Base-by-base conservation (phyloP, 768 basidiomycete species). In the Sistotremastrum suecicum region DNA sequence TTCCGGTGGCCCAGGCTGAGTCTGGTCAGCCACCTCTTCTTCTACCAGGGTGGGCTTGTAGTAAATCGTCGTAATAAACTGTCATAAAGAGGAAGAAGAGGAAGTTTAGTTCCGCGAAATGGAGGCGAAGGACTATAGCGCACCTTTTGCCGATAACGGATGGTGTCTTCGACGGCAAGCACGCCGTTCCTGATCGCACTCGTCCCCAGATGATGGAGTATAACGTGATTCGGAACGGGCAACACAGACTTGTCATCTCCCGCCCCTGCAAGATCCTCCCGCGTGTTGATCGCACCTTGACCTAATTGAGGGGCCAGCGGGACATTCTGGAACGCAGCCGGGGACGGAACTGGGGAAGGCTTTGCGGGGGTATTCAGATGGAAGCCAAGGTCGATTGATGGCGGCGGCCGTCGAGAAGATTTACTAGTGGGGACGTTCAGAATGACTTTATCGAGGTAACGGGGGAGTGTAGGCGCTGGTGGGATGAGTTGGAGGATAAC, bases 101-200 rank as follows among this genome's bases (percentile, higher is more conserved):
- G 20, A 4, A 35, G 41, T 12, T 3, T 9, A 4, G 28, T 34
- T 44, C 11, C n/a, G 36, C 11, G 3, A 2, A 33, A 3, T 12
- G 39, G 40, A 44, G n/a, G 28, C 31, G 31, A 31, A 41, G 11
- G 36, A 30, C 5, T 6, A 10, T n/a, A 32, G 34, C 68, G 11
- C 56, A 88, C 88, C 81, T 94, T 98, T 67, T 84, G 77, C 63
- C 79, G 70, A 67, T 95, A 97, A 58, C 92, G 68, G 43, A 82
- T 90, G 47, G 92, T 98, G 49, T 78, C 88, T 30, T 81, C 91
- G 4, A 97, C 90, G 36, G 90, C 91, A 42, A 97, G 63, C 40
- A 94, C 88, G 5, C 89, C 91, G 60, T 91, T 91, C 62, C 79
- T 72, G 50, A 98, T 98, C 43, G 92, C 91, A 56, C 89, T 94